phyloP scores from a whole-genome alignment of 2,329 filamentous ascomycete genomes.

The Monosporascus sp. region DNA sequence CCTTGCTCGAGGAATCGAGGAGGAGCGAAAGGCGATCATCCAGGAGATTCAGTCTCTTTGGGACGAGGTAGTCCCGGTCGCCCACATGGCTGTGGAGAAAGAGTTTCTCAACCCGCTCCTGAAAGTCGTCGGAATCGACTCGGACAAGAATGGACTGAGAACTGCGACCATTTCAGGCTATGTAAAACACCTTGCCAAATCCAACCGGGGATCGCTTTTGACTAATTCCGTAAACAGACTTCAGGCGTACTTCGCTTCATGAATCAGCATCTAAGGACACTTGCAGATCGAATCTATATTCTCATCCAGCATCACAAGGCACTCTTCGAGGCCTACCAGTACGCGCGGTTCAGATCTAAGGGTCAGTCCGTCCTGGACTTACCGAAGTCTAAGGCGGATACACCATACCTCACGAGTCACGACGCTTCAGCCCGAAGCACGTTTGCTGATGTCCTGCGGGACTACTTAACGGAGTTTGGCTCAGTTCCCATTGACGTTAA shows the following conservation, averaged over 20 bases:
- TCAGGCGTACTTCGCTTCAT: conserved; percentile 18
- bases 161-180: conserved; percentile 15
- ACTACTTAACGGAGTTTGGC: background rate
- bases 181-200: conserved; percentile 7
- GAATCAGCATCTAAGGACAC: conserved; percentile 18
- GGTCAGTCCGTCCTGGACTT: background rate
- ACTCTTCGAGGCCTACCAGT: conserved; percentile 13
- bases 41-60: conserved; percentile 28
- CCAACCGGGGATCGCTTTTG: background rate
- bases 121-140: conserved; percentile 5
- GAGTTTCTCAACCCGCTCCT: conserved; percentile 23
- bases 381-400: background rate
- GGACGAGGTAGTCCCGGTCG: conserved; percentile 30
- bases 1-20: conserved; percentile 7
- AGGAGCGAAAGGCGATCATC: conserved; percentile 18
- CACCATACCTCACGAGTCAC: background rate
- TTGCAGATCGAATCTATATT: conserved; percentile 13
- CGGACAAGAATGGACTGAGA: conserved; percentile 3
- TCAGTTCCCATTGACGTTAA: background rate
- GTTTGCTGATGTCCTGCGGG: background rate
- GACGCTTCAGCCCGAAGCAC: background rate
- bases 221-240: conserved; percentile 13
- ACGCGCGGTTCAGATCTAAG: conserved; percentile 1
- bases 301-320: conserved; percentile 18
- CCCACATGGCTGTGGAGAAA: conserved; percentile 29